Evolutionary conservation across 1,139 yeast genomes (phyloP).

Genomic region (Eremothecium gossypii): DNA sequence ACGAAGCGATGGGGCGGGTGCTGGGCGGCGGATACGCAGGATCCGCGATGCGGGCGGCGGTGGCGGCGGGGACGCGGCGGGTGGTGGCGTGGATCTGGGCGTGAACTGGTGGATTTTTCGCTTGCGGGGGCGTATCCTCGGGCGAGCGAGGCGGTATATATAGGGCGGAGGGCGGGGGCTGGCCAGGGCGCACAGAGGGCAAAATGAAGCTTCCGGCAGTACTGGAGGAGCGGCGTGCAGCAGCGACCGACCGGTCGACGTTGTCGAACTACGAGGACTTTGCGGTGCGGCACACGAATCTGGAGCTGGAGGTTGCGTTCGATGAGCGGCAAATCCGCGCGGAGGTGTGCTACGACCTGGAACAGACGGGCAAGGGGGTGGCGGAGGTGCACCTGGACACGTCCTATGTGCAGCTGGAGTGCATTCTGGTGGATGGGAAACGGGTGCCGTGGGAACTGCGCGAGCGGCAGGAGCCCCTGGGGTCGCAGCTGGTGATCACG

Average conservation of each 20-base stretch:
- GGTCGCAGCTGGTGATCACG: slow-evolving; percentile 47
- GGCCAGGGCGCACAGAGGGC: too few species aligned
- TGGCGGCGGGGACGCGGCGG: too few species aligned
- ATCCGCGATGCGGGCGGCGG: too few species aligned
- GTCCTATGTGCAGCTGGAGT: slow-evolving; percentile 47
- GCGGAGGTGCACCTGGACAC: slow-evolving; percentile 52
- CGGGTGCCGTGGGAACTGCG: slow-evolving; percentile 34
- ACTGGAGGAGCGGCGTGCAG: slow-evolving; percentile 32
- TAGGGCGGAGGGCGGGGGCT: too few species aligned
- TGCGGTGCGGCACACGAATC: slow-evolving; percentile 40
- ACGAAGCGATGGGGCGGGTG: not conserved
- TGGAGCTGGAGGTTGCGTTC: slow-evolving; percentile 51
- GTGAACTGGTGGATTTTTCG: too few species aligned
- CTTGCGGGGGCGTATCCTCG: too few species aligned
- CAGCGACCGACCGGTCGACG: slow-evolving; percentile 56
- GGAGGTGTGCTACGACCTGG: slow-evolving; percentile 41
- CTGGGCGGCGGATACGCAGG: not conserved
- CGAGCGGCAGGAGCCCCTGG: slow-evolving; percentile 53
- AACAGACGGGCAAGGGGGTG: slow-evolving; percentile 22
- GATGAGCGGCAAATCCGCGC: slow-evolving; percentile 46
- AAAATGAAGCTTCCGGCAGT: slow-evolving; percentile 16
- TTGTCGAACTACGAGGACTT: slow-evolving; percentile 57
- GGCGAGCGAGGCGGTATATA: too few species aligned
- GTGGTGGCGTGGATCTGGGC: too few species aligned
- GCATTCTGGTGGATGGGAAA: slow-evolving; percentile 39